Evolutionary conservation across 2,329 filamentous ascomycete species (phyloP).

Genomic region (Trichoderma asperellum): DNA sequence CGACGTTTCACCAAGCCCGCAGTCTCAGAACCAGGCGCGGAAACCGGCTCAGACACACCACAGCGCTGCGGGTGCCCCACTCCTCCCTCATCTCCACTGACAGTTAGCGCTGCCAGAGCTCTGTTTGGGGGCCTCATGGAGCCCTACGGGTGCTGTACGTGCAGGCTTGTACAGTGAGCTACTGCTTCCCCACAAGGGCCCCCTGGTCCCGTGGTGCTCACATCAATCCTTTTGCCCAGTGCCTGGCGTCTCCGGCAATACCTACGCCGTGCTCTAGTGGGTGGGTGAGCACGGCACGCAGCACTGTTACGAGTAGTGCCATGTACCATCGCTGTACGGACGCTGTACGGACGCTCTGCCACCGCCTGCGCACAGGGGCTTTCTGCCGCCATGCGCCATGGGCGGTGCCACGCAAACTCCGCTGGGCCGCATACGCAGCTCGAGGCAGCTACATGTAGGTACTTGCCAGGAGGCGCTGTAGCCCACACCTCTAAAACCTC

Average conservation of each 20-base stretch:
- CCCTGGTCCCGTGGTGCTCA: slow-evolving; percentile 10
- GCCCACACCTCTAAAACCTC: slow-evolving; percentile 4
- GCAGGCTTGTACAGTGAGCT: slow-evolving; percentile 4
- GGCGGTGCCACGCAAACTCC: slow-evolving; percentile 15
- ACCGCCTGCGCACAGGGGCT: slow-evolving; percentile 8
- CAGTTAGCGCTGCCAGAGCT: slow-evolving; percentile 23
- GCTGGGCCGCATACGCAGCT: slow-evolving; percentile 19
- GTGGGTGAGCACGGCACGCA: not conserved
- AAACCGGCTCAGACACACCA: slow-evolving; percentile 19
- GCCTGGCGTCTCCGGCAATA: slow-evolving; percentile 5
- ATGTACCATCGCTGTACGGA: not conserved
- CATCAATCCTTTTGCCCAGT: slow-evolving; percentile 5
- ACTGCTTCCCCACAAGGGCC: slow-evolving; percentile 13
- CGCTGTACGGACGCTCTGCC: not conserved
- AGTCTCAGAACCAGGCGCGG: slow-evolving; percentile 21
- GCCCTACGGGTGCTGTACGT: not conserved
- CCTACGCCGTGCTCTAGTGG: not conserved
- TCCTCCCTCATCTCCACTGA: slow-evolving; percentile 18
- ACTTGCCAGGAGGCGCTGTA: slow-evolving; percentile 10
- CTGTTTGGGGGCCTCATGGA: slow-evolving; percentile 11
- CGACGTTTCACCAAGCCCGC: slow-evolving; percentile 21
- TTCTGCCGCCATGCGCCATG: slow-evolving; percentile 18
- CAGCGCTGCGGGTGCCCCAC: not conserved
- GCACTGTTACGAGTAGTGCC: not conserved
- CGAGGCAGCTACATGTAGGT: slow-evolving; percentile 18